Evolutionary conservation across 1,284 basidiomycete species (phyloP).

Genomic region (Athelia psychrophila): DNA sequence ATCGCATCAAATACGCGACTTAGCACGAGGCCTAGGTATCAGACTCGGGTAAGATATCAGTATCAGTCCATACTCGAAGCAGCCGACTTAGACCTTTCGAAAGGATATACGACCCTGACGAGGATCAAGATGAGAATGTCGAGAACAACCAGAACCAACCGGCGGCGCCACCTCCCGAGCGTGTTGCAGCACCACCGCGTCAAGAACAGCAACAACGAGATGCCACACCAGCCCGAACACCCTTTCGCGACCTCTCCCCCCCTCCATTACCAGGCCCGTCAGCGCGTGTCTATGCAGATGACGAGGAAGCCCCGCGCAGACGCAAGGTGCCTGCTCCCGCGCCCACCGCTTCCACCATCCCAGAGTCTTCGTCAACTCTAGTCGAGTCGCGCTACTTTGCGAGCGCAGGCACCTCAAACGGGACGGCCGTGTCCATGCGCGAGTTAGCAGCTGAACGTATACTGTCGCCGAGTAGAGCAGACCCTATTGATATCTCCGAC

Average conservation of each 20-base stretch:
- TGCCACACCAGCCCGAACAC: slow-evolving; percentile 26
- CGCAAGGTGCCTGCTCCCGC: slow-evolving; percentile 13
- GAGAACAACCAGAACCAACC: slow-evolving; percentile 5
- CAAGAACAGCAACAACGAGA: background rate
- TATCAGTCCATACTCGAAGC: background rate
- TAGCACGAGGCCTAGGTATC: slow-evolving; percentile 50
- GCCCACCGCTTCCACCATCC: background rate
- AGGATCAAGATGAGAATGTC: background rate
- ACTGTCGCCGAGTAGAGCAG: background rate
- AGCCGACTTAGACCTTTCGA: background rate
- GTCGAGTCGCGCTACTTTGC: too few species aligned
- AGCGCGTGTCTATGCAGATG: slow-evolving; percentile 35
- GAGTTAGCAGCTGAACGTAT: background rate
- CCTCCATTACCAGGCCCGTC: slow-evolving; percentile 25
- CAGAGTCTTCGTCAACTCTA: background rate
- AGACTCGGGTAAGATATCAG: slow-evolving; percentile 54
- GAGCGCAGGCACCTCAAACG: too few species aligned
- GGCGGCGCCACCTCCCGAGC: slow-evolving; percentile 2
- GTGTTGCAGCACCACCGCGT: slow-evolving; percentile 1
- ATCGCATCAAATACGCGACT: slow-evolving; percentile 44
- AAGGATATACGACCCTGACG: background rate
- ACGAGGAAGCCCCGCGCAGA: slow-evolving; percentile 42
- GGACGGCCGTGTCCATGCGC: too few species aligned
- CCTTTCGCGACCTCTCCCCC: slow-evolving; percentile 41
- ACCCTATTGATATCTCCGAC: slow-evolving; percentile 14